Conservation (phyloP, 306 rosid genomes). For the Herpetospermum pedunculosum region DNA sequence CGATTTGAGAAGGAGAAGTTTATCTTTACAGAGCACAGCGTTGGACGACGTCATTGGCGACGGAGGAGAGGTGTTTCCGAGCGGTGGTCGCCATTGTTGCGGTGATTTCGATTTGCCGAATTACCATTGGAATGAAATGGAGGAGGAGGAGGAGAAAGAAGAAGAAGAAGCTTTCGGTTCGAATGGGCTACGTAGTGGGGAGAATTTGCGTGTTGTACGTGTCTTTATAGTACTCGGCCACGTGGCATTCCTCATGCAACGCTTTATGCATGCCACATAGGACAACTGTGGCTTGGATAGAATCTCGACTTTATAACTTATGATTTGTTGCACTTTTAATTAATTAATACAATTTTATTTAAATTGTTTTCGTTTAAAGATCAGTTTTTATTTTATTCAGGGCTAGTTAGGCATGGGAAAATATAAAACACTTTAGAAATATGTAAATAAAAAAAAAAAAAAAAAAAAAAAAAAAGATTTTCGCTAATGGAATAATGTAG, state of each 20-base stretch:
- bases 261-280: not conserved
- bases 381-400: no score
- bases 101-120: not conserved
- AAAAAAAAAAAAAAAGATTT: no score
- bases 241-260: slow-evolving; percentile 6
- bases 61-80: slow-evolving; percentile 26
- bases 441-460: no score
- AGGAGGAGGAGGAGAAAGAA: not conserved
- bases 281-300: not conserved
- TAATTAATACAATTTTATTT: no score
- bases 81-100: slow-evolving; percentile 9
- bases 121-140: not conserved
- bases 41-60: slow-evolving; percentile 31
- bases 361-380: no score
- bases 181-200: not conserved
- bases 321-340: not conserved
- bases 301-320: not conserved
- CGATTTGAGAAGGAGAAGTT: not conserved
- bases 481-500: no score
- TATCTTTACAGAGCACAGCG: slow-evolving; percentile 25
- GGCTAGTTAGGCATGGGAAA: no score
- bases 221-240: not conserved
- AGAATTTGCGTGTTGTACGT: not conserved
- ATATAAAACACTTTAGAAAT: no score
- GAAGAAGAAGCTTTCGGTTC: not conserved